Conservation (phyloP, 768 basidiomycete genomes). For the Mycena rebaudengoi region DNA sequence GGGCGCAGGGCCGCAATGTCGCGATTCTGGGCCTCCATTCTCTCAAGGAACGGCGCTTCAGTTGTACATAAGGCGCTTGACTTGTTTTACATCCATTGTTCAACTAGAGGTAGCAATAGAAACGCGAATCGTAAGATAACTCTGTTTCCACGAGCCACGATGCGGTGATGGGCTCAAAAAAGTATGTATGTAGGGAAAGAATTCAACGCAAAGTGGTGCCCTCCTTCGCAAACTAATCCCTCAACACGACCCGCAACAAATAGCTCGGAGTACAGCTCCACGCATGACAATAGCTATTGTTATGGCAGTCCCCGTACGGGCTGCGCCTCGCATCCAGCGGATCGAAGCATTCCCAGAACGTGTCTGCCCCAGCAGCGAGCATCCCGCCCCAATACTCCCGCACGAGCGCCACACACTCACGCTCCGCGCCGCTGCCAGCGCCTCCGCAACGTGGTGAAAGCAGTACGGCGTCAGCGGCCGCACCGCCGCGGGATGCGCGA, state of each 20-base stretch:
- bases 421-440: constrained; percentile 1
- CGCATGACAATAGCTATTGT: constrained; percentile 9
- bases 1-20: no score
- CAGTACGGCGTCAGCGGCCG: constrained; percentile 5
- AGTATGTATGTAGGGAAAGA: no score
- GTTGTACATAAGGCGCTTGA: constrained; percentile 1
- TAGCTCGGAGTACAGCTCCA: constrained; percentile 7
- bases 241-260: constrained; percentile 6
- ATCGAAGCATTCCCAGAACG: constrained; percentile 12
- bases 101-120: not conserved
- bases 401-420: not conserved
- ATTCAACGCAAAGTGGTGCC: no score
- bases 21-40: no score
- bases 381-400: constrained; percentile 6
- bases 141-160: not conserved
- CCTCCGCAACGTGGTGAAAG: constrained; percentile 3
- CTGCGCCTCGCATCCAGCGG: constrained; percentile 1
- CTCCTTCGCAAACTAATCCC: constrained; percentile 3
- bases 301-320: constrained; percentile 5
- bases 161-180: no score
- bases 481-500: constrained; percentile 5
- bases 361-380: constrained; percentile 3
- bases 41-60: no score
- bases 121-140: not conserved
- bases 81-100: not conserved